Base-by-base conservation (phyloP, 495 filamentous ascomycete genomes). In the Trichocladium antarcticum region DNA sequence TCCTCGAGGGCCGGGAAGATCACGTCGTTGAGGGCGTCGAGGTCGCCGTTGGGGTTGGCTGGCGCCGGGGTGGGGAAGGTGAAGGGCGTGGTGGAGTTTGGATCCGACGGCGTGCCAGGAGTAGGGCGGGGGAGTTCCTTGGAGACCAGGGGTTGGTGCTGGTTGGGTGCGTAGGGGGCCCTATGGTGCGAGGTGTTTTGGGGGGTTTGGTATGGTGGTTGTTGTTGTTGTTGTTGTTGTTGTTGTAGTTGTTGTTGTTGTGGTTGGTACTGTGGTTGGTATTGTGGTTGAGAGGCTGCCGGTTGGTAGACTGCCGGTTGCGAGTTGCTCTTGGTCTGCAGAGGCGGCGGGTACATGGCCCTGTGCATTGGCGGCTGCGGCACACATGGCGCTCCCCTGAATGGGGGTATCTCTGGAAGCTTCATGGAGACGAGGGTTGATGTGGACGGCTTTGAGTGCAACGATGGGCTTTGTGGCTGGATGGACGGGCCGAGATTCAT, bases 1-100 rank as follows among this genome's bases (percentile, higher is more conserved):
- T 88, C 83, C 62, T 89, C 83, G 6, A 98, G 77, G 6, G 92
- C 93, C 2, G 92, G 92, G 42, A 96, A 75, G 44, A 98, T 82
- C 37, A 98, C 88, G 49, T 85, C 78, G 59, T 79, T 81, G 0
- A 94, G 74, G 8, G 87, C 84, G 45, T 74, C 72, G 3, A 74
- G 65, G 38, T 75, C 72, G 43, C 71, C 71, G 49, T 69, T 69
- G 7, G 70, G 64, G 47, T 70, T 73, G 11, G 63, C 50, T 0
- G 71, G 69, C 1, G 68, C 64, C 0, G 72, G 71, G 1, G 70
- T 58, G n/a, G 71, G 69, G 45, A 74, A 73, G 10, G 63, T 49
- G 21, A 32, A 29, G 12, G 53, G 58, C 29, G 31, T 32, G 21
- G 50, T 37, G 0, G 47, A 44, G 34, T 39, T 32, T n/a, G 50